Conservation (phyloP, 108 stramenopile species). For the Discostella pseudostelligera region DNA sequence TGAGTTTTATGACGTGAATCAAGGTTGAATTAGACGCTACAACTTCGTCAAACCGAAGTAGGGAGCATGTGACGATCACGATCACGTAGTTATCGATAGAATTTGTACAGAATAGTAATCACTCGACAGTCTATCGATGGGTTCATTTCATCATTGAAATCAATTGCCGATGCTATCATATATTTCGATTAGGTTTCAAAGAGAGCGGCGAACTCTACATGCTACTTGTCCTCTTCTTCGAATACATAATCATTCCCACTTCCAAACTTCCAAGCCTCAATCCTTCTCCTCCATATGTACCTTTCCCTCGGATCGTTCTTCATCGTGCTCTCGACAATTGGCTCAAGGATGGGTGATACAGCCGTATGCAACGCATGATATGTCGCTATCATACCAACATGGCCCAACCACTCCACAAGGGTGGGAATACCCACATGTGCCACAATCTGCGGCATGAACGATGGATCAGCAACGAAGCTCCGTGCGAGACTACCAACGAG, state of each 20-base stretch:
- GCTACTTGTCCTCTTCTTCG: constrained; percentile 23
- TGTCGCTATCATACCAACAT: constrained; percentile 71
- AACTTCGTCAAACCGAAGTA: no score
- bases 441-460: constrained; percentile 84
- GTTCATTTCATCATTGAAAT: no score
- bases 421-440: constrained; percentile 72
- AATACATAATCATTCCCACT: constrained; percentile 80
- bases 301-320: constrained; percentile 29
- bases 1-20: no score
- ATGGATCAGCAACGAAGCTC: constrained; percentile 71
- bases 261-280: constrained; percentile 82
- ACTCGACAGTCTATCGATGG: no score
- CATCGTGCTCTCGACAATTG: constrained; percentile 50
- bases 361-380: constrained; percentile 57
- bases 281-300: constrained; percentile 44
- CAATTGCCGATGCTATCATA: no score
- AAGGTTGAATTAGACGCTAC: no score
- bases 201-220: no score
- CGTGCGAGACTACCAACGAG: constrained; percentile 72
- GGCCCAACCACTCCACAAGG: constrained; percentile 84
- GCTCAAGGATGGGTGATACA: constrained; percentile 40
- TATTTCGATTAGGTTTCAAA: no score
- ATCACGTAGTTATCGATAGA: no score
- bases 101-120: no score
- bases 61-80: no score